Evolutionary conservation across 73 alveolate species (phyloP).

Genomic region (Paramecium pentaurelia): DNA sequence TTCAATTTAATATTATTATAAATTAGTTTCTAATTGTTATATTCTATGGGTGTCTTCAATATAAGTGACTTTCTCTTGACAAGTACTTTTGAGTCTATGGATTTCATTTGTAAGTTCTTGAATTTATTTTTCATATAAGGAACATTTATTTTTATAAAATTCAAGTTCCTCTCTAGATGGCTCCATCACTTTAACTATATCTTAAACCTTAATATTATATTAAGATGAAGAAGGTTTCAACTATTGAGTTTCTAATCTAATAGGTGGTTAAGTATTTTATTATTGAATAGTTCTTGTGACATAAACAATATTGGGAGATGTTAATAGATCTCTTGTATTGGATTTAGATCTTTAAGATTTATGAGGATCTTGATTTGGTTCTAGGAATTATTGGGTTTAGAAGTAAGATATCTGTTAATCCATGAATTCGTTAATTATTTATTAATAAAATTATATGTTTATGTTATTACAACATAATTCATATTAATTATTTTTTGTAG

Average conservation of each 20-base stretch:
- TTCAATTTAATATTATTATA: background rate
- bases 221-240: background rate
- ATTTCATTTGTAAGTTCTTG: background rate
- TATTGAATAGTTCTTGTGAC: background rate
- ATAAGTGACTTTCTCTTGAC: background rate
- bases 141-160: background rate
- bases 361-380: background rate
- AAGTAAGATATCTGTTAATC: background rate
- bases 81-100: background rate
- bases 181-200: background rate
- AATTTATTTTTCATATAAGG: background rate
- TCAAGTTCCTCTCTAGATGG: slow-evolving; percentile 22
- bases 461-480: background rate
- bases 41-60: slow-evolving; percentile 30
- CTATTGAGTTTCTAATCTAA: background rate
- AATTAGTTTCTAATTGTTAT: background rate
- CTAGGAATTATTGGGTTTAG: background rate
- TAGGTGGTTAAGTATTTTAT: background rate
- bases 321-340: background rate
- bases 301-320: background rate
- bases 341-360: background rate
- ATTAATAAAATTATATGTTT: background rate
- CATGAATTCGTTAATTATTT: background rate
- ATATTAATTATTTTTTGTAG: background rate
- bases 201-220: background rate